phyloP scores from a whole-genome alignment of 129 eudicot genomes.

The Flaveria ramosissima region DNA sequence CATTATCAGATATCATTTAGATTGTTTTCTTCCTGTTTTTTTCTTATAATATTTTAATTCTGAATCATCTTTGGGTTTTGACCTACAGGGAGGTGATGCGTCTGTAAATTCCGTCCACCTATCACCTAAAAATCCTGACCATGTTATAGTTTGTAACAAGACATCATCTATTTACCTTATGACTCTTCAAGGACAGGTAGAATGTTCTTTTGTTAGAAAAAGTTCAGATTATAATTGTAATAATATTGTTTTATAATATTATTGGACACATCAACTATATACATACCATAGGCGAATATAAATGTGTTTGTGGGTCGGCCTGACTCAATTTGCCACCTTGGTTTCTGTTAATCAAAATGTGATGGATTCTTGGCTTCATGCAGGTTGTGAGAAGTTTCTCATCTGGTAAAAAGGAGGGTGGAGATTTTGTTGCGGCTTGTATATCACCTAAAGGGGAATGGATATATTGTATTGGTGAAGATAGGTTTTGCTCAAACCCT shows the following conservation, averaged over 20 bases:
- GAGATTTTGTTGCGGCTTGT: conserved; percentile 97
- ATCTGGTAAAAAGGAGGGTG: conserved; percentile 96
- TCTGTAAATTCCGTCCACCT: conserved; percentile 92
- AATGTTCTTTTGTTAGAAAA: neutral
- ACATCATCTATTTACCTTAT: conserved; percentile 87
- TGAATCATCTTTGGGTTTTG: neutral
- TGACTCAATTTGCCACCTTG: neutral
- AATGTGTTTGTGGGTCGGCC: neutral
- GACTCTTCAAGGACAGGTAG: conserved; percentile 99
- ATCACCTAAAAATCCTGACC: conserved; percentile 85
- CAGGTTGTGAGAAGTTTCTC: conserved; percentile 89
- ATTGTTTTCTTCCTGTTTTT: neutral
- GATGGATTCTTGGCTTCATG: conserved; percentile 11
- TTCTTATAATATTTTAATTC: neutral
- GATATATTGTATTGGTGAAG: conserved; percentile 97
- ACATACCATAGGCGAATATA: neutral
- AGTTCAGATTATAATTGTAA: neutral
- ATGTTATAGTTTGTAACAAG: conserved; percentile 89
- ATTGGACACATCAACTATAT: neutral
- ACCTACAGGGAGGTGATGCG: conserved; percentile 85
- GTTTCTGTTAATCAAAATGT: neutral
- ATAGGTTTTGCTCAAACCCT: conserved; percentile 48
- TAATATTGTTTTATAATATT: neutral
- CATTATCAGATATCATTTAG: neutral
- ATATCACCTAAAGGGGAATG: conserved; percentile 98